Evolutionary conservation across 345 rosid genomes (phyloP).

Genomic region (Boechera stricta): DNA sequence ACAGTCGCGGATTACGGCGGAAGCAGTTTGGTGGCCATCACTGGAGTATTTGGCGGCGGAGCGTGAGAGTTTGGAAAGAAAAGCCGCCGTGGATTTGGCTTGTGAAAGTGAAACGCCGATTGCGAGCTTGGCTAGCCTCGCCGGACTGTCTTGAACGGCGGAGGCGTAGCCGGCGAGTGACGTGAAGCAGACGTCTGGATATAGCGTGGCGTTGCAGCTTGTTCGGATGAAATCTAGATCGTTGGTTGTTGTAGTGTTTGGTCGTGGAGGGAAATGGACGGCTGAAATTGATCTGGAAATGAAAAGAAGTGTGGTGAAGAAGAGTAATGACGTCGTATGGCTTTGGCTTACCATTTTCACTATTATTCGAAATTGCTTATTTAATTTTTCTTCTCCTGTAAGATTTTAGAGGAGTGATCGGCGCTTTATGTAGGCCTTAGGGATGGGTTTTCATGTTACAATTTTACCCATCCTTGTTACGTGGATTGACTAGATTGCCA

Average conservation of each 20-base stretch:
- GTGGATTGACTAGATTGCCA: slow-evolving; percentile 24
- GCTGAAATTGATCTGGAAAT: slow-evolving; percentile 40
- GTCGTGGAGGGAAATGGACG: slow-evolving; percentile 24
- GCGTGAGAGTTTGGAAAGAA: slow-evolving; percentile 65
- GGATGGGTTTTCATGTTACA: slow-evolving; percentile 6
- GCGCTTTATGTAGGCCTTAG: slow-evolving; percentile 37
- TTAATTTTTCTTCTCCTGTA: neutral
- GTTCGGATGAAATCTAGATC: slow-evolving; percentile 67
- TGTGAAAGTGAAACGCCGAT: slow-evolving; percentile 58
- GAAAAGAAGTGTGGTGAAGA: slow-evolving; percentile 46
- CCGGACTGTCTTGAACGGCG: slow-evolving; percentile 58
- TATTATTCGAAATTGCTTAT: neutral
- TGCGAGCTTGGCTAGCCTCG: slow-evolving; percentile 67
- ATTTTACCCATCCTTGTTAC: neutral
- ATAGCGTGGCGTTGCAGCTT: slow-evolving; percentile 74
- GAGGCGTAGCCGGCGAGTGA: slow-evolving; percentile 69
- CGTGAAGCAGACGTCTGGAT: slow-evolving; percentile 78
- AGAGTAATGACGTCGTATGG: slow-evolving; percentile 35
- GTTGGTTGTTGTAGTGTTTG: slow-evolving; percentile 41
- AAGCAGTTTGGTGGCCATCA: slow-evolving; percentile 28
- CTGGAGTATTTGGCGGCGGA: slow-evolving; percentile 40
- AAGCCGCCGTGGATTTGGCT: slow-evolving; percentile 57
- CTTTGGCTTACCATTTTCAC: slow-evolving; percentile 40
- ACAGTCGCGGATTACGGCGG: slow-evolving; percentile 81
- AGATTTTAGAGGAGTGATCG: slow-evolving; percentile 25